Base-by-base conservation (phyloP, 2,329 filamentous ascomycete species). In the Clonostachys chloroleuca region DNA sequence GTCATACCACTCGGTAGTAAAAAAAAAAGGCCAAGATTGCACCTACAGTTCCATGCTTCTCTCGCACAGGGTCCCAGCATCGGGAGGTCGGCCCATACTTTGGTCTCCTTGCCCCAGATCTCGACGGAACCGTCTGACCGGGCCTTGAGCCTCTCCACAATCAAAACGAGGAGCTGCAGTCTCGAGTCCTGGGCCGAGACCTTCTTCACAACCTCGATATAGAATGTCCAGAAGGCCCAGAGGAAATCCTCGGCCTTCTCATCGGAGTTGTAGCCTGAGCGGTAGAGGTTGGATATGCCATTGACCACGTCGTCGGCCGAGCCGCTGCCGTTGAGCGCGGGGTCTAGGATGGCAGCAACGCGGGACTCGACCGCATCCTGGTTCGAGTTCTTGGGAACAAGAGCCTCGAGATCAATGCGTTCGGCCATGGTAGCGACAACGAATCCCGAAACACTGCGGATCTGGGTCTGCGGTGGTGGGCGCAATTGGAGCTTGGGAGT, bases 81-180 rank as follows among this genome's bases (percentile, higher is more conserved):
- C n/a, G 62, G 59, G 48, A 65, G 44, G 44, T 63, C 60, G 16
- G 35, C 45, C 63, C 62, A 65, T 12, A 65, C 48, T 16, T 44
- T 47, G 17, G 50, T 51, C 49, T 52, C 49, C 30, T 56, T 51
- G 4, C 52, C 55, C 61, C 60, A 64, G 36, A 64, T 56, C 49
- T 56, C 51, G 9, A 59, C 54, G n/a, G 51, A 49, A 7, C 56
- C 54, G 10, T 52, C 49, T 12, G 57, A 42, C 44, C 51, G 56
- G n/a, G 34, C 36, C 43, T 55, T 52, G 41, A 65, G 57, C 40
- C 49, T 47, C 39, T 33, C 43, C 6, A 65, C 42, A 5, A 54
- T 47, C 30, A 47, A 18, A 18, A 56, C 52, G 24, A 65, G 54
- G 33, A 59, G 48, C 36, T 55, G 50, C 39, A 56, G 51, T 20